phyloP scores from a whole-genome alignment of 129 eudicot genomes.

The Heracleum sosnowskyi region DNA sequence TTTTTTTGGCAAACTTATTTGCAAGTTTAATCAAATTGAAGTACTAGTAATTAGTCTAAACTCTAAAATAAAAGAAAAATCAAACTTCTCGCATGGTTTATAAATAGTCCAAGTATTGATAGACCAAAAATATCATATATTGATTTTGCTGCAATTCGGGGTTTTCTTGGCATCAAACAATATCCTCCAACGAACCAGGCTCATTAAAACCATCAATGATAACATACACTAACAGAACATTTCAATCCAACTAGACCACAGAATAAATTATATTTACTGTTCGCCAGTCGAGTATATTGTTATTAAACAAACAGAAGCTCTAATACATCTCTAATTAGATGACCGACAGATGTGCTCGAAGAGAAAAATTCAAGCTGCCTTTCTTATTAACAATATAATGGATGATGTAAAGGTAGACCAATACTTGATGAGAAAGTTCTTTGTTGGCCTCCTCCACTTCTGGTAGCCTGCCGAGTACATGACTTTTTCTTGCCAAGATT shows the following conservation, averaged over 20 bases:
- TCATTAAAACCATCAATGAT: background rate
- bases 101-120: background rate
- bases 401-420: background rate
- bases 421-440: constrained; percentile 51
- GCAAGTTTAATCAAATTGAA: no score
- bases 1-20: no score
- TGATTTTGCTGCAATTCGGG: background rate
- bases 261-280: background rate
- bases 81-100: background rate
- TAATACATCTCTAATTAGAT: background rate
- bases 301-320: background rate
- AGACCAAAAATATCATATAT: no score
- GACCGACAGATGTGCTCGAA: background rate
- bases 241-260: background rate
- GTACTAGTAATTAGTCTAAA: no score
- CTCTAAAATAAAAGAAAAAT: no score
- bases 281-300: background rate
- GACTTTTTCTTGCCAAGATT: constrained; percentile 79
- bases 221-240: background rate
- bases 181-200: background rate
- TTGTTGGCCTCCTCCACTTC: constrained; percentile 58
- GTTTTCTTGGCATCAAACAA: background rate
- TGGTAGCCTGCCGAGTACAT: constrained; percentile 53
- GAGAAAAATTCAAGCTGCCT: background rate
- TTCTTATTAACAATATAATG: constrained; percentile 4